Evolutionary conservation across 2,329 filamentous ascomycete genomes (phyloP), one percentile per base, ranked within the genome.

Genomic region (Penicillium corylophilum): DNA sequence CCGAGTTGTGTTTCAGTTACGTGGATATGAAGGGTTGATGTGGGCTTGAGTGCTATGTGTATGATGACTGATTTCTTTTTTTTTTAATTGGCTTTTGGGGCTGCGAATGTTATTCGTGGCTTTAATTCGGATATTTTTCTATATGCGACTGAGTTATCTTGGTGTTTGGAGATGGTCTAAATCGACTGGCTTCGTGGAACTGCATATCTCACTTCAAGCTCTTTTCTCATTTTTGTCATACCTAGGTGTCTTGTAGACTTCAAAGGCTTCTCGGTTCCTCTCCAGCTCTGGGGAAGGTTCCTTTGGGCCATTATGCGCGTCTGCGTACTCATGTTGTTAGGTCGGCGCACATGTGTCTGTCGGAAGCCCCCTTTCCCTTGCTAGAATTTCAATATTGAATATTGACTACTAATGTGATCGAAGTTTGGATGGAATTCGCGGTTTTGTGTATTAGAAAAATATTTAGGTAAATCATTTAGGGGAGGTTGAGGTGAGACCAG

Each of bases 1-100:
- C 44, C 55, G 44, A 51, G 60, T 57, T 61, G 44, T 55, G 47
- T 57, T 60, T 62, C 46, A 55, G 35, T 56, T 61, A 55, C 44
- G 48, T 62, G 56, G 55, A 51, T 50, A 55, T 49, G 53, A 54
- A 57, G 57, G 49, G 44, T 56, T 54, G 35, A 53, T 51, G 51
- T 52, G 42, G 50, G 46, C 48, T 24, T 1, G 5, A 28, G 29
- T 42, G 47, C 52, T 33, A 44, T 46, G 50, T 58, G 49, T 50
- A 54, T 55, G 52, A 55, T 59, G 48, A 49, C 23, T 16, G 8
- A 9, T 15, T 16, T 35, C 10, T 35, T 13, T 3, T 24, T 24
- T 24, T 24, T 24, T 24, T 24, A 24, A 7, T 29, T 43, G 36
- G 55, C 57, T 61, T 56, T 46, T 51, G 38, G 40, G 42, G 35